Conservation (phyloP, 108 stramenopile species). For the Skeletonema costatum region DNA sequence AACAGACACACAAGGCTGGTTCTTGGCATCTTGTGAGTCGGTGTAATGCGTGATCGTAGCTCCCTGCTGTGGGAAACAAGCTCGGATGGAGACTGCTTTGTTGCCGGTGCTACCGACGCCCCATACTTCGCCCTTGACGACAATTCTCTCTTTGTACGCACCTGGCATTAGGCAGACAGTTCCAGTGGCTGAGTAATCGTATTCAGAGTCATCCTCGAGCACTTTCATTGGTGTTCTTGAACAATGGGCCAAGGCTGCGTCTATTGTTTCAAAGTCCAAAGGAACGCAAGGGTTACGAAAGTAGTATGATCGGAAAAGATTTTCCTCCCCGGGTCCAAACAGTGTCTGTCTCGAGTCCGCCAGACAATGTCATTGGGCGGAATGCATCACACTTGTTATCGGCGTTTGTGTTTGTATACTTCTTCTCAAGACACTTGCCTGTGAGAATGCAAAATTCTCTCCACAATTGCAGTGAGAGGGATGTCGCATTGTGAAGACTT, state of each 20-base stretch:
- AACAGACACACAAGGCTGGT: conserved; percentile 16
- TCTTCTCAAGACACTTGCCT: conserved; percentile 5
- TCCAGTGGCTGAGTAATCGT: conserved; percentile 13
- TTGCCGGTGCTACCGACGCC: background rate
- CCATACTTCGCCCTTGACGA: conserved; percentile 13
- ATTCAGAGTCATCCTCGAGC: background rate
- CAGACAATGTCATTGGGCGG: background rate
- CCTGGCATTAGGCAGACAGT: conserved; percentile 35
- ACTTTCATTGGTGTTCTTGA: conserved; percentile 1
- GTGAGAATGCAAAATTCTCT: conserved; percentile 30
- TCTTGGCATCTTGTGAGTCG: background rate
- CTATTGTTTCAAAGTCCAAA: conserved; percentile 23
- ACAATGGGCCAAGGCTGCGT: conserved; percentile 12
- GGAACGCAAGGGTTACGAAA: conserved; percentile 33
- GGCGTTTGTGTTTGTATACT: background rate
- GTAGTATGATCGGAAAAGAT: background rate
- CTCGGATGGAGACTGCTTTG: conserved; percentile 19
- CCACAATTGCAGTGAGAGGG: conserved; percentile 18
- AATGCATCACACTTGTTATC: background rate
- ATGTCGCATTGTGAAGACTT: conserved; percentile 15
- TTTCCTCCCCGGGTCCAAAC: background rate
- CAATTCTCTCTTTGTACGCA: conserved; percentile 16
- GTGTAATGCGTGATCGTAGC: conserved; percentile 21
- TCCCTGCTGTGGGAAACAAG: conserved; percentile 23
- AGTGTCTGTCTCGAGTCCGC: background rate